Base-by-base conservation (phyloP, 495 filamentous ascomycete species). In the Echria macrotheca region DNA sequence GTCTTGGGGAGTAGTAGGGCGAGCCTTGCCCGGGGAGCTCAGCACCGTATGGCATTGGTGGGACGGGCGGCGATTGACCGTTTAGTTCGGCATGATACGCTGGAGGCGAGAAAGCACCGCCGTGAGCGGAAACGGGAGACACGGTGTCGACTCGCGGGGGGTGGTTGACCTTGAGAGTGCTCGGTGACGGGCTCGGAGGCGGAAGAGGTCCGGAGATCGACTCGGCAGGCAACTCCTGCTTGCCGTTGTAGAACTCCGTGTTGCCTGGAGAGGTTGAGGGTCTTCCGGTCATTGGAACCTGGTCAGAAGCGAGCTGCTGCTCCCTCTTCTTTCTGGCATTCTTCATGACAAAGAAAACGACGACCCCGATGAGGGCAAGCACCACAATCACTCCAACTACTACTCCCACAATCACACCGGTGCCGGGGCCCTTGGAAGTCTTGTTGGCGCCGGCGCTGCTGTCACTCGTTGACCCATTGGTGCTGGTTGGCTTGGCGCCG, bases 71-170 rank as follows among this genome's bases (percentile, higher is more conserved):
- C 5, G 60, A 47, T 23, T 61, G 58, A 3, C 53, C 53, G 14
- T 52, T 42, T 11, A 68, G 56, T 12, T 69, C 64, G 14, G 64
- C 46, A 7, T 55, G 49, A 37, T 52, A 44, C n/a, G 58, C 55
- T 0, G 63, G 58, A 2, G 60, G 57, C 10, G 59, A 21, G 38
- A 47, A 60, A 0, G 57, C 47, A 43, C 37, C 43, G 0, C 47
- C 54, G 22, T 62, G 51, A 7, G 58, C 61, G 6, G 70, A 70
- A 28, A 65, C 56, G 2, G 71, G 71, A 0, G 70, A 71, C n/a
- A 68, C 58, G 50, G 52, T 70, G 24, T 64, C 58, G 17, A 28
- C 43, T 10, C 63, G 58, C 3, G 47, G 26, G 3, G 48, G 48
- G 3, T 37, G 42, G 37, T 47, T 50, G n/a, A 17, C 40, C 33